phyloP scores from a whole-genome alignment of 208 protist genomes.

The Leishmania braziliensis region DNA sequence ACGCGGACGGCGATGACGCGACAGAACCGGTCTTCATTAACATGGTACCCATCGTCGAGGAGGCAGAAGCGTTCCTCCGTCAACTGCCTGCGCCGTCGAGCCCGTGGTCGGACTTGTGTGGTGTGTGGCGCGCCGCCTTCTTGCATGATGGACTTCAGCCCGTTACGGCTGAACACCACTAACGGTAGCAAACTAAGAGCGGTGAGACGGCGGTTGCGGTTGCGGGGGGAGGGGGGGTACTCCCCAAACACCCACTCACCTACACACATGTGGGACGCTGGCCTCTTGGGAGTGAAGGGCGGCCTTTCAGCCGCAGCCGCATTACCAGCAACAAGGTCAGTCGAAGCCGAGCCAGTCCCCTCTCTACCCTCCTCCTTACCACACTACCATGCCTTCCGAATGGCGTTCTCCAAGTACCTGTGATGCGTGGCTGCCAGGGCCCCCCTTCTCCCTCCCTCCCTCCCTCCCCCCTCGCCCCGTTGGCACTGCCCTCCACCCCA shows the following conservation, averaged over 20 bases:
- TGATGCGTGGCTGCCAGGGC: not conserved
- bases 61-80: slow-evolving; percentile 66
- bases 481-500: too few relatives aligned
- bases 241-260: not conserved
- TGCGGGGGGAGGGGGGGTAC: not conserved
- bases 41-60: slow-evolving; percentile 61
- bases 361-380: not conserved
- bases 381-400: not conserved
- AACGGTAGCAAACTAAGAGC: not conserved
- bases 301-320: not conserved
- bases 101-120: slow-evolving; percentile 55
- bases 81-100: slow-evolving; percentile 51
- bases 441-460: not conserved
- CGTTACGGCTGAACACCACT: not conserved
- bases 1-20: slow-evolving; percentile 9
- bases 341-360: not conserved
- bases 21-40: slow-evolving; percentile 70
- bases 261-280: not conserved
- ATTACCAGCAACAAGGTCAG: not conserved
- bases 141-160: slow-evolving; percentile 28
- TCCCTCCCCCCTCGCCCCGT: not conserved
- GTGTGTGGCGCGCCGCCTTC: slow-evolving; percentile 66
- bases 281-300: not conserved
- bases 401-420: not conserved
- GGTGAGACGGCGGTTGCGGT: not conserved